Evolutionary conservation across 2,329 filamentous ascomycete genomes (phyloP), one percentile per base, ranked within the genome.

Genomic region (Stylonectria norvegica): DNA sequence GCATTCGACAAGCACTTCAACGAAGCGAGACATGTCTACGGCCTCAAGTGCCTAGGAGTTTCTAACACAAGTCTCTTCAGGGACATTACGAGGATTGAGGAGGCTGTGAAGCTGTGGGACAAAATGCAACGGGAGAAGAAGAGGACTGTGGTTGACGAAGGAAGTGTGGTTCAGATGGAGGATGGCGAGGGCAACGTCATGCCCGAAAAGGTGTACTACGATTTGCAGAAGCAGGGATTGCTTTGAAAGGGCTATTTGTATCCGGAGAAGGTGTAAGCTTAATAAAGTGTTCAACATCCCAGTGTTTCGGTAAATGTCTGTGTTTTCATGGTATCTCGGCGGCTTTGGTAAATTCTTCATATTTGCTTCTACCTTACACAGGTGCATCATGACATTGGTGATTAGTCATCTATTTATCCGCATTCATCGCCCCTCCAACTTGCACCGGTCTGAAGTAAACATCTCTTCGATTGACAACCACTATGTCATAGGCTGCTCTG

Each of bases 1-100:
- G 90, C 90, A 1, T 98, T 96, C 56, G 93, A 98, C 62, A 98
- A 98, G 72, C 93, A 98, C 64, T 98, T 98, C 69, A 94, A 90
- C 53, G 93, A 98, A 65, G 83, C 87, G 7, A 75, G 89, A 38
- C 93, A 98, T 61, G 86, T 97, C 34, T 93, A 95, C 60, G 93
- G 93, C 1, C 70, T 98, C 52, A 93, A 94, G 64, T 95, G 91
- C 59, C 70, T 98, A 36, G 94, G 94, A 15, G 93, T 98, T 60
- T 94, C 85, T 6, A 93, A 94, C 60, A 89, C 89, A 2, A 83
- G 83, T 19, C 72, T 98, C 12, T 98, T 96, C 73, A 75, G 93
- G 36, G 94, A 98, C 58, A 98, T 98, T 46, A 95, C 86, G 0
- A 80, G 79, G 36, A 98, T 98, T 40, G 83, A 93, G 19, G 89